phyloP scores from a whole-genome alignment of 2,329 filamentous ascomycete species.

The Emergomyces pasteurianus region DNA sequence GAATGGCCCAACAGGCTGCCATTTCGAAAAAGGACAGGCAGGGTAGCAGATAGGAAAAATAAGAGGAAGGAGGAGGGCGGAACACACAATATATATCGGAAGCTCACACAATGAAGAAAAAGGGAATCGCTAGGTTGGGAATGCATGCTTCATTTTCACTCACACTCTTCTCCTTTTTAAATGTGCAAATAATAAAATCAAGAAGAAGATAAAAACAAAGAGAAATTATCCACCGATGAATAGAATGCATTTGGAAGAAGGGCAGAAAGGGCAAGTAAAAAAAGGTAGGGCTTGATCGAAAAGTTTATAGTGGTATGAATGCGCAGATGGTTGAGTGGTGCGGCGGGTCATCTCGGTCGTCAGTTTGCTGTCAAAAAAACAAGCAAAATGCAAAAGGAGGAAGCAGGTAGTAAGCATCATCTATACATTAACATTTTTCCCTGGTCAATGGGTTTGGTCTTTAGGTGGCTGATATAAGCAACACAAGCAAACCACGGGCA shows the following conservation, averaged over 20 bases:
- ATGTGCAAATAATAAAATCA: background rate
- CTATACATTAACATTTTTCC: background rate
- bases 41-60: background rate
- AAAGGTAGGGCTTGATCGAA: background rate
- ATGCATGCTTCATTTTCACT: background rate
- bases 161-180: too few species aligned
- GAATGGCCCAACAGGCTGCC: too few species aligned
- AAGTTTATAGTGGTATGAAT: background rate
- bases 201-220: too few species aligned
- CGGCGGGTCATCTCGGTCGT: too few species aligned
- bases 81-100: too few species aligned
- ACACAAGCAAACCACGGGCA: background rate
- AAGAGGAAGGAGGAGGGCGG: too few species aligned
- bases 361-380: too few species aligned
- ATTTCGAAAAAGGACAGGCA: too few species aligned
- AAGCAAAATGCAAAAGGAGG: background rate
- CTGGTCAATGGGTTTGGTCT: background rate
- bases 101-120: too few species aligned
- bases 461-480: background rate
- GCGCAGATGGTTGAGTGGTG: too few species aligned
- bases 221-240: background rate
- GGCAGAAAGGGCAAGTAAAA: background rate
- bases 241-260: too few species aligned
- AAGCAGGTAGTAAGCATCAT: background rate
- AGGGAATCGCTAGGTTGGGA: background rate